Percentiles rank a stretch among this genome's conserved stretches.
Evolutionary conservation across 805 yeast species (phyloP).

Genomic region (Wickerhamomyces strasburgensis): DNA sequence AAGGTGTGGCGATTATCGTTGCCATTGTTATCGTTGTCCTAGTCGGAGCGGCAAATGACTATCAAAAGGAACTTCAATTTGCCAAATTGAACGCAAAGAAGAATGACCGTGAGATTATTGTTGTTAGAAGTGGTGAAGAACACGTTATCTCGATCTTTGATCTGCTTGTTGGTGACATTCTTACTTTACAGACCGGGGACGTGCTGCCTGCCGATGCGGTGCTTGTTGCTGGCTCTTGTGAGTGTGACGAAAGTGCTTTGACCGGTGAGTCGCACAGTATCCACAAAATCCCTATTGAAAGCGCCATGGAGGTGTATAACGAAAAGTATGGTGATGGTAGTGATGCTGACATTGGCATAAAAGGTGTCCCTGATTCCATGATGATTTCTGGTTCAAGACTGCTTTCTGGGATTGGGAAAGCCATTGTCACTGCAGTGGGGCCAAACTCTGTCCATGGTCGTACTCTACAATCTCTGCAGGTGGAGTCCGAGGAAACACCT

Average conservation of each 20-base stretch:
- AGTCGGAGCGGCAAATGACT: conserved; percentile 95
- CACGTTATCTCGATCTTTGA: conserved; percentile 65
- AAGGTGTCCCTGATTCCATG: conserved; percentile 64
- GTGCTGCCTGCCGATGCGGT: conserved; percentile 86
- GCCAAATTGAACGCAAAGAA: conserved; percentile 83
- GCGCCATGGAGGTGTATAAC: conserved; percentile 29
- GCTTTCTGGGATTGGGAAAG: conserved; percentile 80
- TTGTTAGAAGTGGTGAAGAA: conserved; percentile 68
- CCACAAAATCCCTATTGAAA: conserved; percentile 54
- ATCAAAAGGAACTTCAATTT: conserved; percentile 93
- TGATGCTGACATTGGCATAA: conserved; percentile 33
- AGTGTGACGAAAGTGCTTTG: conserved; percentile 86
- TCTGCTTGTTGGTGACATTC: conserved; percentile 80
- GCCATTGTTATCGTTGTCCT: conserved; percentile 88
- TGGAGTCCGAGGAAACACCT: conserved; percentile 83
- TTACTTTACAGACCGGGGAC: conserved; percentile 88
- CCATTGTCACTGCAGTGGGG: conserved; percentile 89
- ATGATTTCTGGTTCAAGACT: conserved; percentile 89
- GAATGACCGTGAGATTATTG: conserved; percentile 75
- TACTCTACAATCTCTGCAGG: conserved; percentile 75
- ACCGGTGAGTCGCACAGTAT: conserved; percentile 93
- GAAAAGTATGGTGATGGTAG: conserved; percentile 20
- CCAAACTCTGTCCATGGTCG: conserved; percentile 84
- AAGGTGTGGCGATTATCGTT: conserved; percentile 93
- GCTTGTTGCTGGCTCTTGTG: conserved; percentile 66